Base-by-base conservation (phyloP, 2,329 filamentous ascomycete genomes). In the Emergomyces pasteurianus region DNA sequence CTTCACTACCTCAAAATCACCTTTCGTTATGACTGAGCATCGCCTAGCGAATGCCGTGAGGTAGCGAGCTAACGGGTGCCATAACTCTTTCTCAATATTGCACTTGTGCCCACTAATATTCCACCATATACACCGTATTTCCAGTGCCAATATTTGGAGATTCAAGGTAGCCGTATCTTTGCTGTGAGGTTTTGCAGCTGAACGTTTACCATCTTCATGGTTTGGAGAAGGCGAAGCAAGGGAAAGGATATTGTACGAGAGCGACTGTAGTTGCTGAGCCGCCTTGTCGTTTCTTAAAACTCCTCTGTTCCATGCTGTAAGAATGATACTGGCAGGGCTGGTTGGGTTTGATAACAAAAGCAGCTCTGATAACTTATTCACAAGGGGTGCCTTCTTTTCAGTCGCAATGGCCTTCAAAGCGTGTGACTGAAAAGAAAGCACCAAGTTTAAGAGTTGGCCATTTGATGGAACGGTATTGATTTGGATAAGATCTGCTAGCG, bases 91-190 rank as follows among this genome's bases (percentile, higher is more conserved):
- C 4, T 62, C 67, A 50, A 74, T 68, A 42, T 80, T 73, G 23
- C 72, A 73, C n/a, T 71, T 60, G 64, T 78, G 77, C 2, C 71
- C 70, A 4, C 74, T 71, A 9, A 77, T 53, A 46, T 72, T 73
- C 77, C 77, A 79, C 42, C 75, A 75, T 61, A 73, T 68, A 49
- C 67, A 70, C 47, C 73, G 70, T 61, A 76, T 69, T 63, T 79
- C 75, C 55, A 78, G 65, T 18, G 74, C 72, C 55, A 76, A 58
- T n/a, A 78, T 60, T 63, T 78, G 73, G n/a, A 78, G 64, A n/a
- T 60, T 69, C 34, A 78, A 62, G 0, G 67, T 63, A 0, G 68
- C 70, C 16, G 68, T 68, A 0, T 72, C 70, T 59, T 70, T 74
- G 16, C 69, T 36, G 23, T 63, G 61, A 26, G 70, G 28, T 53